A percentile compares a stretch with the other conserved stretches of the same genome.
Conservation (phyloP, 1,139 yeast species). For the Geotrichum klebahnii region DNA sequence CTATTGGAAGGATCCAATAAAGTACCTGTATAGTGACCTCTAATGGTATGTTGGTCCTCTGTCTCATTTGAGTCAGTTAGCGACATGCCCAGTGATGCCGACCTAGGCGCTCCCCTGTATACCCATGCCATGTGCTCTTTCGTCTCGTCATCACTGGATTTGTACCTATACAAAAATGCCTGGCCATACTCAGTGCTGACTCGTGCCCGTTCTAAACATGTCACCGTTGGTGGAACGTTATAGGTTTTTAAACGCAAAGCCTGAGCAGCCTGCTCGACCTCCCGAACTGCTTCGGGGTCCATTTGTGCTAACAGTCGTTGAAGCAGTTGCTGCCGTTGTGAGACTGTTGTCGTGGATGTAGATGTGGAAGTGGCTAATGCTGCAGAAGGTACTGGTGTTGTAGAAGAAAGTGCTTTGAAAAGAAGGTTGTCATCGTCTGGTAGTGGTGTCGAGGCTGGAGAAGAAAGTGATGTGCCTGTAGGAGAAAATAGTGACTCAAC, state of each 20-base stretch:
- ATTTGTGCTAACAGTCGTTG: slow-evolving; percentile 12
- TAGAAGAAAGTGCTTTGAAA: too few relatives aligned
- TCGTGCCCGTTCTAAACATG: slow-evolving; percentile 86
- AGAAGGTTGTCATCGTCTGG: slow-evolving; percentile 1
- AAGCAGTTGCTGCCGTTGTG: slow-evolving; percentile 13
- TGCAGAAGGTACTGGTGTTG: background rate
- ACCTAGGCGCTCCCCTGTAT: slow-evolving; percentile 86
- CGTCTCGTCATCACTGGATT: slow-evolving; percentile 68
- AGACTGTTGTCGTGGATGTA: background rate
- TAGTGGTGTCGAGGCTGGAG: slow-evolving; percentile 4
- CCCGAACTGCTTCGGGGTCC: slow-evolving; percentile 12
- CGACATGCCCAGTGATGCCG: slow-evolving; percentile 69
- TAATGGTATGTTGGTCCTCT: slow-evolving; percentile 89
- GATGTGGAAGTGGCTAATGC: background rate
- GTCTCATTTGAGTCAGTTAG: slow-evolving; percentile 62
- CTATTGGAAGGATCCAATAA: slow-evolving; percentile 51
- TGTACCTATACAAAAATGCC: slow-evolving; percentile 82
- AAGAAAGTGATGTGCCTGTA: background rate
- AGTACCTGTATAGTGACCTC: slow-evolving; percentile 93
- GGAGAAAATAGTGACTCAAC: slow-evolving; percentile 3
- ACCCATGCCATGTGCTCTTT: slow-evolving; percentile 97
- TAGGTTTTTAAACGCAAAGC: slow-evolving; percentile 26
- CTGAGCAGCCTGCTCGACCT: slow-evolving; percentile 12
- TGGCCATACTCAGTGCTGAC: slow-evolving; percentile 91
- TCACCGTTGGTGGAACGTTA: slow-evolving; percentile 59